Conservation (phyloP, 306 rosid genomes). For the Vachellia pachyceras region DNA sequence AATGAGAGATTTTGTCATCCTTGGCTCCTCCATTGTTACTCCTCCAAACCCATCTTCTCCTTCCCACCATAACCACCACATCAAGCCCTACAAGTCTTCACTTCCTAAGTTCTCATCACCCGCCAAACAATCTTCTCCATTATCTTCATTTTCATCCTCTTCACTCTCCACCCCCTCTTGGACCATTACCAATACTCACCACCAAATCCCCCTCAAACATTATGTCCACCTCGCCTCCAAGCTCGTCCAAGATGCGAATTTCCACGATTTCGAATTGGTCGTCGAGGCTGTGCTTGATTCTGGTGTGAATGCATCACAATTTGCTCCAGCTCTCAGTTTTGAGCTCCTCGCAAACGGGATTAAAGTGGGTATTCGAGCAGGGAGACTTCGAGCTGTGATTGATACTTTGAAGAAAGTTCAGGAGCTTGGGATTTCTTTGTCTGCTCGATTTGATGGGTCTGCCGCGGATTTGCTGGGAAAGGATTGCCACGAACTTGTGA, state of each 20-base stretch:
- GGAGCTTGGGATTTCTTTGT: slow-evolving; percentile 47
- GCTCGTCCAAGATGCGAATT: slow-evolving; percentile 59
- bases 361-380: slow-evolving; percentile 48
- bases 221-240: slow-evolving; percentile 57
- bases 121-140: slow-evolving; percentile 28
- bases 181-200: slow-evolving; percentile 41
- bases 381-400: slow-evolving; percentile 50
- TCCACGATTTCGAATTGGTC: slow-evolving; percentile 53
- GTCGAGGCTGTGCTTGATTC: slow-evolving; percentile 55
- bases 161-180: slow-evolving; percentile 26
- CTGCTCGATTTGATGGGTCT: slow-evolving; percentile 56
- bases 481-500: slow-evolving; percentile 57
- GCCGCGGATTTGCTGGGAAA: slow-evolving; percentile 51
- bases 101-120: slow-evolving; percentile 46
- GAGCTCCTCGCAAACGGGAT: slow-evolving; percentile 62
- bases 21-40: slow-evolving; percentile 62
- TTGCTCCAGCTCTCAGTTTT: slow-evolving; percentile 44
- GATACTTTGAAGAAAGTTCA: slow-evolving; percentile 53
- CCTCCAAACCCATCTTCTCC: slow-evolving; percentile 42
- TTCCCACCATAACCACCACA: slow-evolving; percentile 32
- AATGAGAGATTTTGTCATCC: slow-evolving; percentile 72
- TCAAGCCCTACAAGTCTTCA: slow-evolving; percentile 51
- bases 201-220: slow-evolving; percentile 46
- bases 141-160: slow-evolving; percentile 44
- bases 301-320: slow-evolving; percentile 48